Evolutionary conservation across 2,329 filamentous ascomycete genomes (phyloP).

Genomic region (Sporothrix mexicana): DNA sequence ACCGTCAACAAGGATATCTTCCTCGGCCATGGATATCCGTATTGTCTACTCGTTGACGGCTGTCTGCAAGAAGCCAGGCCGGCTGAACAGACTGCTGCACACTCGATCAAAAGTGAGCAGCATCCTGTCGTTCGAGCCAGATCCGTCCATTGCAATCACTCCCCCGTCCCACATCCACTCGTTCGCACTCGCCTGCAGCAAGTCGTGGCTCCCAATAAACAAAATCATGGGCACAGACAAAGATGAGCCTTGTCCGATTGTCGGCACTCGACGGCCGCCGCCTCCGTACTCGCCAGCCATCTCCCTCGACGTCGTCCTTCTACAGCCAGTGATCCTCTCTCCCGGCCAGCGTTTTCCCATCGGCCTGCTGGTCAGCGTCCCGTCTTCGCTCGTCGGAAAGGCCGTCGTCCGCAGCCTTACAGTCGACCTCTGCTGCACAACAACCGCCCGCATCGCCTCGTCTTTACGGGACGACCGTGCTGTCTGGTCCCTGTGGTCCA

Average conservation of each 20-base stretch:
- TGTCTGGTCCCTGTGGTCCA: neutral
- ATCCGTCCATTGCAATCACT: too few relatives aligned
- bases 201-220: neutral
- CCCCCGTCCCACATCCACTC: neutral
- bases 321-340: neutral
- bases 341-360: slow-evolving; percentile 12
- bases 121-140: neutral
- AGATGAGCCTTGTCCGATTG: neutral
- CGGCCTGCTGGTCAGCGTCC: neutral
- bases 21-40: neutral
- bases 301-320: slow-evolving; percentile 20
- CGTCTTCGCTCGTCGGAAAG: neutral
- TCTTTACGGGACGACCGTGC: neutral
- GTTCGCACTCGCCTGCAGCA: slow-evolving; percentile 24
- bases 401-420: neutral
- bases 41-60: slow-evolving; percentile 20
- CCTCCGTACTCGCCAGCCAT: slow-evolving; percentile 28
- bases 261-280: neutral
- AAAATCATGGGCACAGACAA: neutral
- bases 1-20: neutral
- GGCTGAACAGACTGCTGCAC: neutral
- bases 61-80: neutral
- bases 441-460: neutral
- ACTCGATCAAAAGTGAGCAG: neutral
- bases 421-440: neutral